Base-by-base conservation (phyloP, 208 protist species). In the Leishmania mexicana region DNA sequence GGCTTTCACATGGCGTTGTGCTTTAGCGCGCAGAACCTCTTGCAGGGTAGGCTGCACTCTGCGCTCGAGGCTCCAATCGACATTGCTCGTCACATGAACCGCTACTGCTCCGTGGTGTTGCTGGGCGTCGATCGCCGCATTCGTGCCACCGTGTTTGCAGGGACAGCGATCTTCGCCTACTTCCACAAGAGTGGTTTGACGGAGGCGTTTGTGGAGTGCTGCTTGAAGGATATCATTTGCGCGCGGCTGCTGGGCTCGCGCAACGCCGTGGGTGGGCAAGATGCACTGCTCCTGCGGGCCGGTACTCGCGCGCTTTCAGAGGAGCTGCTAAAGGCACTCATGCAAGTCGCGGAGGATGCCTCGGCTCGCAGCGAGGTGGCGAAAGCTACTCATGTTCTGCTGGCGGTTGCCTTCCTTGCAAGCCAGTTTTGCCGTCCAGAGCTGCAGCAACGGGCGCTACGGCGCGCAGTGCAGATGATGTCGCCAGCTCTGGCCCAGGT, bases 1-100 rank as follows among this genome's bases (percentile, higher is more conserved):
- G 94, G 91, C 49, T 78, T 97, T 51, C 94, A 97, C 83, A 81
- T 96, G 71, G 88, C 88, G 8, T 81, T 97, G 70, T 96, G 92
- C 79, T 95, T 95, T 85, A 89, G 90, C 76, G 88, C 84, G 35
- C 78, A 78, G 45, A 79, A 94, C 70, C 57, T 91, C 51, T 83
- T 94, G 64, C 86, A 86, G 62, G 87, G 85, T 24, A 73, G 70
- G 21, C 60, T 83, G 47, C 81, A 75, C 68, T 85, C 82, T 31
- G 64, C 88, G 7, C 80, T 89, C 51, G 91, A 94, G 89, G 86
- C 89, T n/a, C 87, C 89, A 17, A 76, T 96, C 38, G 91, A 96
- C 77, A 76, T 95, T 38, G 85, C 80, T 62, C 85, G 86, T 10
- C 86, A 92, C 79, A 73, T 94, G 58, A 79, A 72, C 51, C 89